Base-by-base conservation (phyloP, 805 yeast species). In the Candida morakotiae region DNA sequence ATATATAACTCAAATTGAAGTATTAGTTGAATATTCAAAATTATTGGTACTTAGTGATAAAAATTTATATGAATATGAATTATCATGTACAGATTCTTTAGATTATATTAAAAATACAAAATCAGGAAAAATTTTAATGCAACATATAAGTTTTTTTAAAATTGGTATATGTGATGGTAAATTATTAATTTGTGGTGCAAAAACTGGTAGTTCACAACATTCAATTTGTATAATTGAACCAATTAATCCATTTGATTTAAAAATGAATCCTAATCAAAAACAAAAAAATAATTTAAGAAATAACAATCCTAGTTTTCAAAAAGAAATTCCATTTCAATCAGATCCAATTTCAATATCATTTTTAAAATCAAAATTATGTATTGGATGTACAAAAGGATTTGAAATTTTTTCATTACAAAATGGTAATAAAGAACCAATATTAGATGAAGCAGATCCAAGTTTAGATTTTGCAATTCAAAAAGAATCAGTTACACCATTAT, bases 361-460 rank as follows among this genome's bases (percentile, higher is more conserved):
- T 54, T 69, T 93, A 60, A 87, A 88, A 55, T 81, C 89, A 3
- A 85, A 83, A 52, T 65, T 93, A 44, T 91, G 97, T 67, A 84
- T 93, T 46, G 98, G 98, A 18, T 93, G 98, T 53, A 82, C 95
- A 20, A 87, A 83, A 57, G 98, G 98, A 0, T 93, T 93, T 67
- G 98, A 93, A 64, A 87, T 93, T 52, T 88, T 93, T 25, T 83
- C 94, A 13, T 69, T 89, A 29, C 85, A 83, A 42, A 86, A 83
- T 37, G 83, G 86, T 41, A 85, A 81, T 42, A 87, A 85, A 60
- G 97, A 93, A 61, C 80, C 93, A 8, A 74, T 93, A 35, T 69
- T 93, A 50, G 98, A 93, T 63, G 96, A 96, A n/a, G 98, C 98
- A 0, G 98, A 93, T 55, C 94, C 98, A 0, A 87, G 97, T 14